A percentile compares a stretch with the other conserved stretches of the same genome.
These are phyloP conservation scores for Hortaea werneckii DNA, from an alignment of 2,329 filamentous ascomycete species.

Conservation along the genomic window DNA sequence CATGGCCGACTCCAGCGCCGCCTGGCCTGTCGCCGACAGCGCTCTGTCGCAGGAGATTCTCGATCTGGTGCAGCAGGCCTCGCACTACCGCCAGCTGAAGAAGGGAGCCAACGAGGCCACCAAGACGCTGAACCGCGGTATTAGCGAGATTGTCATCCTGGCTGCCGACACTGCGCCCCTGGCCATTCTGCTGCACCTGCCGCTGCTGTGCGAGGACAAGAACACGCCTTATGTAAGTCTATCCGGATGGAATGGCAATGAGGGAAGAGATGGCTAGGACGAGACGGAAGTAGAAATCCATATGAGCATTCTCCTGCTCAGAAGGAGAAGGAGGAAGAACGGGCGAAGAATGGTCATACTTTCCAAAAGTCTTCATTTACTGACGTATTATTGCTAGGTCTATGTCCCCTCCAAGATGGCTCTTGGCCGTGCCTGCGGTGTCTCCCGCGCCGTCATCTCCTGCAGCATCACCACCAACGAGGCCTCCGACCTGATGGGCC, in stretches of 20 bases:
- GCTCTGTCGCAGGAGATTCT: slow-evolving; percentile 41
- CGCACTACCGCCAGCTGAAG: slow-evolving; percentile 58
- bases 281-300: too few species aligned
- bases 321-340: too few species aligned
- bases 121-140: slow-evolving; percentile 85
- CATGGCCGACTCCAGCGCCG: slow-evolving; percentile 40
- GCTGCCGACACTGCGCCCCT: slow-evolving; percentile 81
- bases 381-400: slow-evolving; percentile 11
- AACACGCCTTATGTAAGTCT: slow-evolving; percentile 50
- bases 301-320: too few species aligned
- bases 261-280: too few species aligned
- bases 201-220: slow-evolving; percentile 72
- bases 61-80: slow-evolving; percentile 54
- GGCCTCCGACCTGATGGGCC: slow-evolving; percentile 72
- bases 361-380: background rate
- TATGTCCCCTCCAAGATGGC: slow-evolving; percentile 60
- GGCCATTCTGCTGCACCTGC: slow-evolving; percentile 79
- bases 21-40: slow-evolving; percentile 33
- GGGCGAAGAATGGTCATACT: too few species aligned
- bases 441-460: slow-evolving; percentile 77
- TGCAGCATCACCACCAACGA: slow-evolving; percentile 86
- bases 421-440: slow-evolving; percentile 81
- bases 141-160: slow-evolving; percentile 78
- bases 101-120: slow-evolving; percentile 78
- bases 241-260: background rate